Conservation (phyloP, 108 stramenopile genomes). For the Asterionellopsis glacialis region DNA sequence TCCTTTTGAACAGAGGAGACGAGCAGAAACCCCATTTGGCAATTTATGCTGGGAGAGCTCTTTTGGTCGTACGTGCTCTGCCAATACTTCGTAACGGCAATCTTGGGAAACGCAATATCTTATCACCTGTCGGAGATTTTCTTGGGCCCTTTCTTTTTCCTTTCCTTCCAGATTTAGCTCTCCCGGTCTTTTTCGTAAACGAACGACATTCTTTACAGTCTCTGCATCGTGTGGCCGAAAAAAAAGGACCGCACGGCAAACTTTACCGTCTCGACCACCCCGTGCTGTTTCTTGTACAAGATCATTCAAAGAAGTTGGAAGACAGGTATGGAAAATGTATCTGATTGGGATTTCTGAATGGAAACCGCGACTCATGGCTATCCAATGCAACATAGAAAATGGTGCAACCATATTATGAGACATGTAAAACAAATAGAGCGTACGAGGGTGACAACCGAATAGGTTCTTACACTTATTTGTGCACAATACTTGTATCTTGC, state of each 20-base stretch:
- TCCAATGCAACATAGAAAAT: background rate
- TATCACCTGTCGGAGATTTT: background rate
- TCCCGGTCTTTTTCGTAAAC: background rate
- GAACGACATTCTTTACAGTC: background rate
- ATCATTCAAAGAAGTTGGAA: slow-evolving; percentile 35
- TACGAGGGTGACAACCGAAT: background rate
- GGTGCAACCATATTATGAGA: background rate
- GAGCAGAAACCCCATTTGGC: too few species aligned
- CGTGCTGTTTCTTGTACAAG: slow-evolving; percentile 66
- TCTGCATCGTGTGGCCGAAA: slow-evolving; percentile 12
- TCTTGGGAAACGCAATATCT: background rate
- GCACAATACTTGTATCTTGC: slow-evolving; percentile 5
- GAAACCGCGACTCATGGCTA: slow-evolving; percentile 7
- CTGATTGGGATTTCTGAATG: slow-evolving; percentile 5
- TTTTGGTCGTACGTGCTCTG: background rate
- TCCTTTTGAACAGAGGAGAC: background rate
- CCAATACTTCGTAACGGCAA: background rate
- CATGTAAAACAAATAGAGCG: background rate
- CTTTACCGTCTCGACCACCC: slow-evolving; percentile 67
- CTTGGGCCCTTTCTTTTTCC: background rate
- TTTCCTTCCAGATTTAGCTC: background rate
- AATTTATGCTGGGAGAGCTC: too few species aligned
- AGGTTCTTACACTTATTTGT: background rate
- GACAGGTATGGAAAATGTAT: slow-evolving; percentile 11
- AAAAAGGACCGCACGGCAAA: slow-evolving; percentile 30